phyloP scores from a whole-genome alignment of 257 asterid species.

The Capsicum pubescens region DNA sequence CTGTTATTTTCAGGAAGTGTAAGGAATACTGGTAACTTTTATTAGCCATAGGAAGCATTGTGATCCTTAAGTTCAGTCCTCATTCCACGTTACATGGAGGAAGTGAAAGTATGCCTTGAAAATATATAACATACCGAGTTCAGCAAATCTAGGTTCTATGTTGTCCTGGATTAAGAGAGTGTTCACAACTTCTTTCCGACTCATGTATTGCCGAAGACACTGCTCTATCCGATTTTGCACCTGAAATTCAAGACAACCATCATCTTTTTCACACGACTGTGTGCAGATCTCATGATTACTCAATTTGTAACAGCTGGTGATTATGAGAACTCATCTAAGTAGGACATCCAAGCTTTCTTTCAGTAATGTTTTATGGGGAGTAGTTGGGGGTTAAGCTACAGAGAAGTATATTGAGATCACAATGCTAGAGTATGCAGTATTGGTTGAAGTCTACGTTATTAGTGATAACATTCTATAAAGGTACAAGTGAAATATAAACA shows the following conservation, averaged over 20 bases:
- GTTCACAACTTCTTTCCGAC: conserved; percentile 68
- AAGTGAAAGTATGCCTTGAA: conserved; percentile 14
- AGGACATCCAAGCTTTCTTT: not conserved
- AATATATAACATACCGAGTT: conserved; percentile 56
- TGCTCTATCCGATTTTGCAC: conserved; percentile 73
- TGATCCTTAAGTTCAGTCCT: conserved; percentile 3
- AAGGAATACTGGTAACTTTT: not conserved
- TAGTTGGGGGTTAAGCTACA: too few relatives aligned
- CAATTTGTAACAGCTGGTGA: not conserved
- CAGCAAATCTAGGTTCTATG: conserved; percentile 71
- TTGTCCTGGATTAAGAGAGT: conserved; percentile 60
- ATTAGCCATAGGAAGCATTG: not conserved
- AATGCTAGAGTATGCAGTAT: not conserved
- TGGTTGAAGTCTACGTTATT: not conserved
- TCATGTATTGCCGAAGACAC: conserved; percentile 83
- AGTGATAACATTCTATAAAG: conserved; percentile 16
- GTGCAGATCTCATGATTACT: not conserved
- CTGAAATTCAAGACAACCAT: conserved; percentile 45
- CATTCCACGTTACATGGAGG: not conserved
- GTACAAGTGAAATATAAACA: not conserved
- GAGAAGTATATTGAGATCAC: not conserved
- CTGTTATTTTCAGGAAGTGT: conserved; percentile 9
- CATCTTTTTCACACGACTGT: conserved; percentile 1
- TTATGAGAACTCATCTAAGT: conserved; percentile 1
- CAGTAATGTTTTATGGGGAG: not conserved